Evolutionary conservation across 2,329 filamentous ascomycete genomes (phyloP), one percentile per base, ranked within the genome.

Genomic region (Blastomyces parvus): DNA sequence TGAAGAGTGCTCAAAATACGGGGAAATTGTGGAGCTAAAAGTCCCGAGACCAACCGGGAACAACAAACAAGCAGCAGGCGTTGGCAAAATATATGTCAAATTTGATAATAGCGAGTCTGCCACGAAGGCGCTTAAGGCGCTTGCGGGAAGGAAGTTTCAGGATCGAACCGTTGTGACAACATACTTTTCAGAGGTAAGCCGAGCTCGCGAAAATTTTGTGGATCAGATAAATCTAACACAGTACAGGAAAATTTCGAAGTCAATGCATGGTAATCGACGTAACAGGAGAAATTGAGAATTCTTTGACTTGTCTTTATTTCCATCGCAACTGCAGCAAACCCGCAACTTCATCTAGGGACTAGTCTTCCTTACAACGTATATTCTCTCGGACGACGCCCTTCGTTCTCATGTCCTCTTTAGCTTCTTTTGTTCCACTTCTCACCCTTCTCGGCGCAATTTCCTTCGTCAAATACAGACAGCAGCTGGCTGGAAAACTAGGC

Each of bases 31-130:
- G 52, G 89, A 91, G n/a, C 80, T 97, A 76, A 99, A 99, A 81
- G 88, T 99, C 64, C 94, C 94, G 4, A 85, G 94, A 64, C 93
- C 94, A 1, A 86, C 85, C 27, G 89, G 90, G 69, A 91, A 90
- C 59, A 90, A 87, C 74, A 86, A 91, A 70, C 88, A 94, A 73
- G 90, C 88, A 27, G 85, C 90, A 38, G 94, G 94, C 57, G 91
- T 99, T 27, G 94, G 94, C 74, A 99, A 97, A 82, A 97, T 99
- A 69, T 99, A 88, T 74, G 88, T 99, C 80, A 97, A 97, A 75
- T 99, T 91, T 72, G 90, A 94, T 67, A 84, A 82, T 2, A 79
- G 84, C 2, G 90, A 91, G 60, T 86, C 87, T 9, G 90, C 93
- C 25, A 88, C 89, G 66, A 92, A 90, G 71, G 95, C 94, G 8